Conservation (phyloP, 129 eudicot species). For the Centaurea solstitialis region DNA sequence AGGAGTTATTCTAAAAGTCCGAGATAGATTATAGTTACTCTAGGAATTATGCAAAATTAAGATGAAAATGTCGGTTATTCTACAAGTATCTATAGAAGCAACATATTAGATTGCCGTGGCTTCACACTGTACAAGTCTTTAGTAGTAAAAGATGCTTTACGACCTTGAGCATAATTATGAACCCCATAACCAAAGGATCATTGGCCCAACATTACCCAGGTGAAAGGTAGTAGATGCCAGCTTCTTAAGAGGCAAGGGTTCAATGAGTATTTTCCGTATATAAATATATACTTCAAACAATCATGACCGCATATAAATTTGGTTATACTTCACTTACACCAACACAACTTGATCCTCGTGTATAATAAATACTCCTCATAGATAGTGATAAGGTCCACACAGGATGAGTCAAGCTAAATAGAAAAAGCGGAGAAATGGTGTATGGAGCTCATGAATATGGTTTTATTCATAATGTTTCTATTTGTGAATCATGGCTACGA, state of each 20-base stretch:
- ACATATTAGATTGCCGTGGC: neutral
- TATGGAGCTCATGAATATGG: too few species aligned
- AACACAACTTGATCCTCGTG: neutral
- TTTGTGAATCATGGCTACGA: neutral
- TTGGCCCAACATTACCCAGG: neutral
- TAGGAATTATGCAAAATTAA: neutral
- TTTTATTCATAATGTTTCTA: neutral
- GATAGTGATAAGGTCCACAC: neutral
- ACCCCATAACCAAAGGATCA: neutral
- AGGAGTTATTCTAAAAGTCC: neutral
- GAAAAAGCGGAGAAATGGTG: neutral
- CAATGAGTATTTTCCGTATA: neutral
- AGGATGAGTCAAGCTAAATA: neutral
- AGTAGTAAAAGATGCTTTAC: conserved; percentile 9
- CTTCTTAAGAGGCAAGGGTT: neutral
- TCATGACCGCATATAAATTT: neutral
- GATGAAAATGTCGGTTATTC: neutral
- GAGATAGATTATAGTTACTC: neutral
- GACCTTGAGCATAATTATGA: neutral
- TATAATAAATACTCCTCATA: neutral
- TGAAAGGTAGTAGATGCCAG: neutral
- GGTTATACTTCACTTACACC: neutral
- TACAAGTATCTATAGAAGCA: neutral
- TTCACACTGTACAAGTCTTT: neutral
- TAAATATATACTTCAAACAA: neutral